phyloP scores from a whole-genome alignment of 108 stramenopile species.

The Skeletonema menzelii region DNA sequence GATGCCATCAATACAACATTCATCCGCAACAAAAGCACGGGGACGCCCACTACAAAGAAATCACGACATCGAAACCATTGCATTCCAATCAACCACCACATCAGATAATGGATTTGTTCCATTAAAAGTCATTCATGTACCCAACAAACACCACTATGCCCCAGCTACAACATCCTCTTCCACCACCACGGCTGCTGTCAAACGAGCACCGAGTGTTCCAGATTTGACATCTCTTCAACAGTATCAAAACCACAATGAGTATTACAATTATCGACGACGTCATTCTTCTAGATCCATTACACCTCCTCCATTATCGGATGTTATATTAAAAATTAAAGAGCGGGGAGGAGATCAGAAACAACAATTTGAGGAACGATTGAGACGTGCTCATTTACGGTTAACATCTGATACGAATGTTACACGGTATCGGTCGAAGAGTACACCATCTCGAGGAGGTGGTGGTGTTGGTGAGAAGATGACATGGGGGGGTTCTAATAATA shows the following conservation, averaged over 20 bases:
- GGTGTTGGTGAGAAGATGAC: background rate
- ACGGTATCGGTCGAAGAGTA: slow-evolving; percentile 34
- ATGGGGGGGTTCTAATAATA: background rate
- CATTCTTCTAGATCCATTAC: background rate
- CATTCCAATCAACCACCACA: background rate
- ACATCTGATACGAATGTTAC: background rate
- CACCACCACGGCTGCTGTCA: background rate
- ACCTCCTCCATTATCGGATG: slow-evolving; percentile 4
- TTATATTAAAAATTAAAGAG: slow-evolving; percentile 8
- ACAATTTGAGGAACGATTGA: slow-evolving; percentile 29
- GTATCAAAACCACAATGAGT: background rate
- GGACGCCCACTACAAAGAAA: background rate
- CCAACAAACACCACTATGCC: background rate
- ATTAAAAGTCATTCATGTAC: slow-evolving; percentile 25
- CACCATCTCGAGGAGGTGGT: slow-evolving; percentile 23
- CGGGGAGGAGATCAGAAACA: slow-evolving; percentile 3
- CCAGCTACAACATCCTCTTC: background rate
- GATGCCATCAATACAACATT: background rate
- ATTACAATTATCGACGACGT: background rate
- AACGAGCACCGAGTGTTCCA: slow-evolving; percentile 30
- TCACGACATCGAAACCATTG: background rate
- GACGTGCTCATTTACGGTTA: slow-evolving; percentile 19
- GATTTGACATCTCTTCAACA: slow-evolving; percentile 12
- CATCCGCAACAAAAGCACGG: background rate
- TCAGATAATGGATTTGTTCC: background rate